Evolutionary conservation across 116 monocot genomes (phyloP).

Genomic region (Papilionanthe hybrid): DNA sequence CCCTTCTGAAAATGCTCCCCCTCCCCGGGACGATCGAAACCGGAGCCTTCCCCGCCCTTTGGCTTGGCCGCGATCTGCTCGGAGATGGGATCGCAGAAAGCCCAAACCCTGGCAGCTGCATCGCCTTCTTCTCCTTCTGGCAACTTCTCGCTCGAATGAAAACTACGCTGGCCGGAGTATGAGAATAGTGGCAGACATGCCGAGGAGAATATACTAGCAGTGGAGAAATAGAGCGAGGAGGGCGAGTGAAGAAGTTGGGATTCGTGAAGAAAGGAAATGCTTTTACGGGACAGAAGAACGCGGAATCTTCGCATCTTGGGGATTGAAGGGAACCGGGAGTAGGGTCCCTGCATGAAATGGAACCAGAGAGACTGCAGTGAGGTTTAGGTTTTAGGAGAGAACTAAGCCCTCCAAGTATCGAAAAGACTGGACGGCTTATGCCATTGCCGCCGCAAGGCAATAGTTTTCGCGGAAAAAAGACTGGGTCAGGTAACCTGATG

Average conservation of each 20-base stretch:
- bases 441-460: neutral
- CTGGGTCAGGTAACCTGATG: too few relatives aligned
- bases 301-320: conserved; percentile 23
- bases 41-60: neutral
- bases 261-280: neutral
- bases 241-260: neutral
- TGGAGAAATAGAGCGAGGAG: neutral
- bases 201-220: neutral
- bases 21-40: neutral
- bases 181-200: neutral
- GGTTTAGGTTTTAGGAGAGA: conserved; percentile 10
- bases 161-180: neutral
- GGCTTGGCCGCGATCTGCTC: neutral
- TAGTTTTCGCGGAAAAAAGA: too few relatives aligned
- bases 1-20: neutral
- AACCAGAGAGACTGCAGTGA: neutral
- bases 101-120: conserved; percentile 5
- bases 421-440: neutral
- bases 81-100: neutral
- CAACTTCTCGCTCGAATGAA: neutral
- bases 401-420: neutral
- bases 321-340: neutral
- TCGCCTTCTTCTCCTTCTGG: conserved; percentile 6
- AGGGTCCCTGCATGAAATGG: conserved; percentile 19
- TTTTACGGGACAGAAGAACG: conserved; percentile 9